Conservation (phyloP, 768 basidiomycete genomes). For the Saitozyma podzolica region DNA sequence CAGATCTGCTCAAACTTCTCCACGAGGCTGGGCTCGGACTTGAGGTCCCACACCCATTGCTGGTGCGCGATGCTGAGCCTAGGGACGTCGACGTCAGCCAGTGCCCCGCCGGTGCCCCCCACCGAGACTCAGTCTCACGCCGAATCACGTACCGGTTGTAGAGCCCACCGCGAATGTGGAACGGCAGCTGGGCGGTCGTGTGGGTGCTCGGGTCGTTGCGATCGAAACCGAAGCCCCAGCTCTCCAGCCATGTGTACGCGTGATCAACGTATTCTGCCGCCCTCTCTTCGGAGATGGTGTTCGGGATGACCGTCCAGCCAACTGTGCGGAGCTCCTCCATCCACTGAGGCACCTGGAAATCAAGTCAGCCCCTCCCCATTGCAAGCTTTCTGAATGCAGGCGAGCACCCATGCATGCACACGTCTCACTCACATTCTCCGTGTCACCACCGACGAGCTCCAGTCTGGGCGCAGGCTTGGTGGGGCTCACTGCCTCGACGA, state of each 20-base stretch:
- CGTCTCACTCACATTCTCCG: no score
- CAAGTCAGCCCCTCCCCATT: no score
- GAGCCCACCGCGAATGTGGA: slow-evolving; percentile 14
- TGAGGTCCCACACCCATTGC: slow-evolving; percentile 7
- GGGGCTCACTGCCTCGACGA: no score
- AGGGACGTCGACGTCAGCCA: no score
- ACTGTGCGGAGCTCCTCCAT: no score
- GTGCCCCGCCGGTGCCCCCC: background rate
- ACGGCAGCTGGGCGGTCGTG: slow-evolving; percentile 29
- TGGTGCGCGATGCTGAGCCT: background rate
- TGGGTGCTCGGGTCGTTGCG: slow-evolving; percentile 37
- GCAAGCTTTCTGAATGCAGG: no score
- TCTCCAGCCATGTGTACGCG: slow-evolving; percentile 36
- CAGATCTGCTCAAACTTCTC: slow-evolving; percentile 34
- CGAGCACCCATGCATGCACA: no score
- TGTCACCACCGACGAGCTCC: no score
- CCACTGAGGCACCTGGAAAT: no score
- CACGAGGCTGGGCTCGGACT: slow-evolving; percentile 7
- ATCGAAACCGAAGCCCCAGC: slow-evolving; percentile 38
- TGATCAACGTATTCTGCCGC: slow-evolving; percentile 22
- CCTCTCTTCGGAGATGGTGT: slow-evolving; percentile 20
- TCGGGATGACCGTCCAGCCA: slow-evolving; percentile 12
- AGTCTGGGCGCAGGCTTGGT: no score
- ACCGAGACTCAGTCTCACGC: background rate
- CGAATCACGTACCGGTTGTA: background rate